Conservation (phyloP, 371 early-diverging fungal genomes). For the Vittaforma corneae region DNA sequence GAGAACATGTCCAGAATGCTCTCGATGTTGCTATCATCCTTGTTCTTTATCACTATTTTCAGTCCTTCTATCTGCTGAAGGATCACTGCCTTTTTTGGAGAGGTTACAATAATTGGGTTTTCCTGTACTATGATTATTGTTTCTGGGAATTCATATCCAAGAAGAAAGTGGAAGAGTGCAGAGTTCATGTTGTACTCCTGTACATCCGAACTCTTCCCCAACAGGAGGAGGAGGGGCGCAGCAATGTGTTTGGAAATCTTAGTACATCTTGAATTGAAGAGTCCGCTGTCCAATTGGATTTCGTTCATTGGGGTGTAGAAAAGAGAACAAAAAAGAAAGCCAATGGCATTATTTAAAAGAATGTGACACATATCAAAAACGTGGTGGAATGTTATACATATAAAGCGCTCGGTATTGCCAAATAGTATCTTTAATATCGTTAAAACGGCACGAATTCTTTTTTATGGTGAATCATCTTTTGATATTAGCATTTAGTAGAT, state of each 20-base stretch:
- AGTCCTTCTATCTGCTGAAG: constrained; percentile 41
- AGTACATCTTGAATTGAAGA: constrained; percentile 23
- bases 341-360: no score
- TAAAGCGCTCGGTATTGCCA: no score
- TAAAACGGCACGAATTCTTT: no score
- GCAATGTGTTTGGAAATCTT: constrained; percentile 30
- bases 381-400: no score
- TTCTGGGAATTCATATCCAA: constrained; percentile 59
- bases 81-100: constrained; percentile 52
- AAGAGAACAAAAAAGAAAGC: no score
- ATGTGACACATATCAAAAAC: no score
- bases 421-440: no score
- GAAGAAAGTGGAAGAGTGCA: constrained; percentile 56
- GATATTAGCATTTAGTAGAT: no score
- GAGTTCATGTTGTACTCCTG: constrained; percentile 54
- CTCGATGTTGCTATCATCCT: constrained; percentile 43
- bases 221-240: constrained; percentile 43
- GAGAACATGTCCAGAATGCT: constrained; percentile 30
- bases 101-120: constrained; percentile 37
- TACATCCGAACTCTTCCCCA: constrained; percentile 55
- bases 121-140: constrained; percentile 50
- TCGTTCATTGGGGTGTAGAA: constrained; percentile 31
- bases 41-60: constrained; percentile 35
- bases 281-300: constrained; percentile 31
- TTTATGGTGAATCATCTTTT: no score